Percentiles rank a stretch among this genome's conserved stretches.
Evolutionary conservation across 2,329 filamentous ascomycete species (phyloP).

Genomic region (Sporothrix mexicana): DNA sequence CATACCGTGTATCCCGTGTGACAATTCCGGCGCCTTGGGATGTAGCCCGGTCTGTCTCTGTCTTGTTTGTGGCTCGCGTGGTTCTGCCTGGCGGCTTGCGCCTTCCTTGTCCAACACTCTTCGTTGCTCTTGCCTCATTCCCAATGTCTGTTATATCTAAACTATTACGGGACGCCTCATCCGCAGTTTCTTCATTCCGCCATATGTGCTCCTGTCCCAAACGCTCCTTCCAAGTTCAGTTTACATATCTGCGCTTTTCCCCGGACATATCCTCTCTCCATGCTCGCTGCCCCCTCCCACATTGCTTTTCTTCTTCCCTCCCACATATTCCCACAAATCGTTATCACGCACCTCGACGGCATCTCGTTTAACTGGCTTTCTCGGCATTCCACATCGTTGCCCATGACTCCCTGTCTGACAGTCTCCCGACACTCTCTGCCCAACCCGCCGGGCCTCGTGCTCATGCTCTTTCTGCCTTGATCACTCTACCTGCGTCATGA

Average conservation of each 20-base stretch:
- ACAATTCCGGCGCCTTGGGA: conserved; percentile 11
- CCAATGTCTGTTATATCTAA: neutral
- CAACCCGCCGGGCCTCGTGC: conserved; percentile 22
- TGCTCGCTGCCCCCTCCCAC: neutral
- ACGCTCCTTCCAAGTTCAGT: neutral
- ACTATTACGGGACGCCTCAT: neutral
- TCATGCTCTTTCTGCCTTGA: neutral
- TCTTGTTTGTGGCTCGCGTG: neutral
- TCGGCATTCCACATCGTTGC: neutral
- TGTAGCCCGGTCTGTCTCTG: neutral
- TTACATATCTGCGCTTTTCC: neutral
- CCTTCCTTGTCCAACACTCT: conserved; percentile 1
- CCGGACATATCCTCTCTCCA: neutral
- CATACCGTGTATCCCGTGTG: conserved; percentile 23
- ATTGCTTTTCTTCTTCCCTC: neutral
- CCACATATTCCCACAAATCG: neutral
- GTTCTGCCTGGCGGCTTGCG: neutral
- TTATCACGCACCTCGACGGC: neutral
- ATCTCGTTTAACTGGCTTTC: neutral
- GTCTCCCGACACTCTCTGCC: conserved; percentile 2
- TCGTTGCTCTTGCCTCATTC: neutral
- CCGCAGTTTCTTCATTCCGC: neutral
- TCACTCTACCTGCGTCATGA: neutral
- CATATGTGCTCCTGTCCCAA: neutral
- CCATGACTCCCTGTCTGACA: neutral